phyloP scores from a whole-genome alignment of 352 stramenopile genomes.

The Globisporangium okanoganense region DNA sequence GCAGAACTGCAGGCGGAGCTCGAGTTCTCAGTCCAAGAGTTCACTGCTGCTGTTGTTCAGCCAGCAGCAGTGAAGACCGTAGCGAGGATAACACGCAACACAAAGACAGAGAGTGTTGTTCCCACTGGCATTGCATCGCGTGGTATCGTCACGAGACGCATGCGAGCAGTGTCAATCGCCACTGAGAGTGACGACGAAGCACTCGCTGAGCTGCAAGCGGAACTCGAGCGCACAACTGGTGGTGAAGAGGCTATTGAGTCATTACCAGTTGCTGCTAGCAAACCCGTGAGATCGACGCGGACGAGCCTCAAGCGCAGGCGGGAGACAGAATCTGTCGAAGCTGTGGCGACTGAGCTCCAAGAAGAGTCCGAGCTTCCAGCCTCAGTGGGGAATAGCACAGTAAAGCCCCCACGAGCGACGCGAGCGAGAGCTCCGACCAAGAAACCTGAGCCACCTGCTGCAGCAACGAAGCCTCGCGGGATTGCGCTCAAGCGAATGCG shows the following conservation, averaged over 20 bases:
- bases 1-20: slow-evolving; percentile 32
- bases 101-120: background rate
- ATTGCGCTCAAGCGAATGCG: background rate
- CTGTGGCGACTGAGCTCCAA: slow-evolving; percentile 2
- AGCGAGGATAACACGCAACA: background rate
- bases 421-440: background rate
- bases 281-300: background rate
- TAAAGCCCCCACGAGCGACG: slow-evolving; percentile 11
- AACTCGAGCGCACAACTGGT: slow-evolving; percentile 2
- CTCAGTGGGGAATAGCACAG: too few species aligned
- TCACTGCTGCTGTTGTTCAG: background rate
- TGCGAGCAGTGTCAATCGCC: slow-evolving; percentile 5
- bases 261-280: background rate
- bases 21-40: background rate
- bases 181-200: slow-evolving; percentile 4
- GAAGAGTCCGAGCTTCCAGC: slow-evolving; percentile 3
- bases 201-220: slow-evolving; percentile 6
- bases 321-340: too few species aligned
- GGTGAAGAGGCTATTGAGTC: background rate
- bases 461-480: background rate
- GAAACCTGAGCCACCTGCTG: background rate
- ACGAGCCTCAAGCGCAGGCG: background rate
- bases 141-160: slow-evolving; percentile 1
- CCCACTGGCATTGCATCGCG: slow-evolving; percentile 8
- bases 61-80: background rate